phyloP scores from a whole-genome alignment of 1,284 basidiomycete species.

The Trametes hirsuta region DNA sequence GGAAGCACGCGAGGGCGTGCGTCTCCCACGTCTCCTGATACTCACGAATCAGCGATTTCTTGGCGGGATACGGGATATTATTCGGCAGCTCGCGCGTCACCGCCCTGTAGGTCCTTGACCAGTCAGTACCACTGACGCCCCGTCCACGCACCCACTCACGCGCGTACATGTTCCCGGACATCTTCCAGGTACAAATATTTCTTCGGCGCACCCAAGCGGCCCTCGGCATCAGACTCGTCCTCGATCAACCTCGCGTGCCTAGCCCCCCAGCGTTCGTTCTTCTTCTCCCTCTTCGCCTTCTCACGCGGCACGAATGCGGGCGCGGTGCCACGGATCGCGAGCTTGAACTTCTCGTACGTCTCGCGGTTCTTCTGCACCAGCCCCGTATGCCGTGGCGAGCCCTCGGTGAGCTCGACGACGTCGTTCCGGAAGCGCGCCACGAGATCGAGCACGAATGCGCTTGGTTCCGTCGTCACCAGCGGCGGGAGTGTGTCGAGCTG shows the following conservation, averaged over 20 bases:
- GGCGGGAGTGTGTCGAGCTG: conserved; percentile 48
- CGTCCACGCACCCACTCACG: conserved; percentile 31
- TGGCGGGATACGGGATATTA: conserved; percentile 55
- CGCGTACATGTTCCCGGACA: conserved; percentile 45
- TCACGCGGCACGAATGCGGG: conserved; percentile 40
- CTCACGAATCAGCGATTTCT: conserved; percentile 44
- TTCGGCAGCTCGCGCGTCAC: conserved; percentile 55
- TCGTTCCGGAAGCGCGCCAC: conserved; percentile 49
- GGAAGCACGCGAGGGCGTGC: conserved; percentile 44
- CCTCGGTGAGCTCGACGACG: conserved; percentile 42
- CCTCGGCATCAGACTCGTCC: not conserved
- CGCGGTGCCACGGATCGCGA: conserved; percentile 40
- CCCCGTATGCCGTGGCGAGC: conserved; percentile 35
- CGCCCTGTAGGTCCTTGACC: conserved; percentile 36
- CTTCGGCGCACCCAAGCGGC: not conserved
- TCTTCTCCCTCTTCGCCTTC: conserved; percentile 1
- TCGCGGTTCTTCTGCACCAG: conserved; percentile 42
- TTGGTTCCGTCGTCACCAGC: conserved; percentile 43
- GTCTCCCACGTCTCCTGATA: conserved; percentile 45
- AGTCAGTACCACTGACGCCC: not conserved
- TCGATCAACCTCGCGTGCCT: not conserved
- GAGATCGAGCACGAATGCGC: conserved; percentile 47
- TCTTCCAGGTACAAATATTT: conserved; percentile 47
- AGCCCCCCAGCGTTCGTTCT: not conserved
- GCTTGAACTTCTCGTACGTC: conserved; percentile 40